phyloP scores from a whole-genome alignment of 2,329 filamentous ascomycete genomes.

The Periconia digitata region DNA sequence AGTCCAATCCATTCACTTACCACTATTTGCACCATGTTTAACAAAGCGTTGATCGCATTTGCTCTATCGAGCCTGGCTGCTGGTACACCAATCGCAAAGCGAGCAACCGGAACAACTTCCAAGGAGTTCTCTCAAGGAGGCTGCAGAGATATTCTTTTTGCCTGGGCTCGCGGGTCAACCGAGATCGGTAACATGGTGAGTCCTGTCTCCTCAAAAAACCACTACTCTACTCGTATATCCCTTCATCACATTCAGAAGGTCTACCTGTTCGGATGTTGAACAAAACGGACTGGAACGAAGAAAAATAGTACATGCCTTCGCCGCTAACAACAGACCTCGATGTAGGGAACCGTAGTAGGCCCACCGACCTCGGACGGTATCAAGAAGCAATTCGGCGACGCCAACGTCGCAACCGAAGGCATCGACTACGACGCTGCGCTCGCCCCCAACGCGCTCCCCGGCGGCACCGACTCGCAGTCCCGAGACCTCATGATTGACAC shows the following conservation, averaged over 20 bases:
- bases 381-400: slow-evolving; percentile 26
- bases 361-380: slow-evolving; percentile 35
- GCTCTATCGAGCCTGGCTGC: slow-evolving; percentile 23
- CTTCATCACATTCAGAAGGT: neutral
- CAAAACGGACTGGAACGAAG: too few species aligned
- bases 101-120: slow-evolving; percentile 30
- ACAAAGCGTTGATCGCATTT: slow-evolving; percentile 24
- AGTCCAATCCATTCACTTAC: neutral
- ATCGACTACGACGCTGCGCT: slow-evolving; percentile 33
- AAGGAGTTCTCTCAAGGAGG: slow-evolving; percentile 45
- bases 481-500: slow-evolving; percentile 24
- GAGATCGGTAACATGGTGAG: slow-evolving; percentile 54
- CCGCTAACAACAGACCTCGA: slow-evolving; percentile 18
- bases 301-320: too few species aligned
- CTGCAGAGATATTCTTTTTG: slow-evolving; percentile 49
- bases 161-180: slow-evolving; percentile 53
- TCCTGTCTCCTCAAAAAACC: slow-evolving; percentile 26
- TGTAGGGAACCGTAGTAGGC: slow-evolving; percentile 39
- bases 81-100: slow-evolving; percentile 25
- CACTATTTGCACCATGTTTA: slow-evolving; percentile 23
- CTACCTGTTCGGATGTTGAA: too few species aligned
- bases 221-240: too few species aligned
- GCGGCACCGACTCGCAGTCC: slow-evolving; percentile 27
- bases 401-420: slow-evolving; percentile 35
- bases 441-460: slow-evolving; percentile 31